phyloP scores from a whole-genome alignment of 805 yeast species.

The Nakazawaea holstii region DNA sequence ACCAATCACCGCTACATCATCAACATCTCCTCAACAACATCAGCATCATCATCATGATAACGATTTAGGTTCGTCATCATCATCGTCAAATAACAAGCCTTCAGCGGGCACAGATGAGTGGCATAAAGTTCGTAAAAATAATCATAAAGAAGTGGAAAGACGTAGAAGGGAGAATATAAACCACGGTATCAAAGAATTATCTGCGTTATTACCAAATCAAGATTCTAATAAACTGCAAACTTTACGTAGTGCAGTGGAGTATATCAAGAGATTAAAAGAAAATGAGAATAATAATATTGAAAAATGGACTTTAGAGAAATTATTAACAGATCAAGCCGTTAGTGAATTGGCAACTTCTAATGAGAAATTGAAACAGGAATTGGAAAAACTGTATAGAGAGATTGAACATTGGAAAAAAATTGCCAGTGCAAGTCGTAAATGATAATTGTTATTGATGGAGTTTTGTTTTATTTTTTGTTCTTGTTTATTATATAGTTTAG shows the following conservation, averaged over 20 bases:
- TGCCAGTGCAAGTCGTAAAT: neutral
- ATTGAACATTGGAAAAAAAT: conserved; percentile 74
- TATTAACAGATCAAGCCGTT: conserved; percentile 86
- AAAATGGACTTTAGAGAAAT: conserved; percentile 92
- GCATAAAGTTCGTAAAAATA: conserved; percentile 78
- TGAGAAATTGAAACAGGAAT: conserved; percentile 81
- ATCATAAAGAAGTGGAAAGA: conserved; percentile 94
- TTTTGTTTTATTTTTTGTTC: neutral
- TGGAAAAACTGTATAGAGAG: conserved; percentile 89
- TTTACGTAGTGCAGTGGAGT: conserved; percentile 82
- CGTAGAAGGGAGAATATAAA: conserved; percentile 88
- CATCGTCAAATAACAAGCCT: conserved; percentile 38
- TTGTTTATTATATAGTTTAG: too few relatives aligned
- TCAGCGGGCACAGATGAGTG: conserved; percentile 76
- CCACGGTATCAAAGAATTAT: conserved; percentile 76
- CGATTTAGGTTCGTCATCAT: neutral
- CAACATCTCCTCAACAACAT: conserved; percentile 1
- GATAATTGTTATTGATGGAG: neutral
- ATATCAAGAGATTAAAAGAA: conserved; percentile 83
- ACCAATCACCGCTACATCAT: conserved; percentile 1
- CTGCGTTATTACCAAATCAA: conserved; percentile 71
- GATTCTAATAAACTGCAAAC: conserved; percentile 91
- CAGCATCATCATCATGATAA: conserved; percentile 12
- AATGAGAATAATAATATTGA: conserved; percentile 86
- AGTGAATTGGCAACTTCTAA: conserved; percentile 79